Conservation (phyloP, 305 asterid genomes). For the Ilex paraguariensis region DNA sequence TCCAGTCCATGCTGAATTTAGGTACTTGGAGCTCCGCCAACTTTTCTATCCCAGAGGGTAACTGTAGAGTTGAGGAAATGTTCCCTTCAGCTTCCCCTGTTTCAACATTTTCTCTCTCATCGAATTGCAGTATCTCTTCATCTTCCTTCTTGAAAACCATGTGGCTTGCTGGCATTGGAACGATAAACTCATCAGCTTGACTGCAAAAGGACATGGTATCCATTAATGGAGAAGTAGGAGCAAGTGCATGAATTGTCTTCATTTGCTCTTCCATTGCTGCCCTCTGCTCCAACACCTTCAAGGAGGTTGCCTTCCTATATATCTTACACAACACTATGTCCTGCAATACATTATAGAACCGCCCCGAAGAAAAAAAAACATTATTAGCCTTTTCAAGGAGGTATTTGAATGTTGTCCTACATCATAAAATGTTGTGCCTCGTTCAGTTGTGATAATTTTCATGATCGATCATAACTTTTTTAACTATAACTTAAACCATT, state of each 20-base stretch:
- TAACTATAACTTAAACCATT: no score
- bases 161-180: not conserved
- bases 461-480: no score
- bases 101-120: conserved; percentile 5
- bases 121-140: not conserved
- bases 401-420: no score
- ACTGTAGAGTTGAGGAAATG: conserved; percentile 15
- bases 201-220: conserved; percentile 25
- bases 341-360: conserved; percentile 25
- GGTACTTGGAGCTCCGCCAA: conserved; percentile 47
- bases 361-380: not conserved
- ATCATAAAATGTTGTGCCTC: no score
- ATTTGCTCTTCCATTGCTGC: conserved; percentile 58
- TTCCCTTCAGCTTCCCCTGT: conserved; percentile 8
- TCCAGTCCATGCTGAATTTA: conserved; percentile 43
- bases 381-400: not conserved
- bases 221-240: conserved; percentile 16
- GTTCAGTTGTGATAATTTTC: no score
- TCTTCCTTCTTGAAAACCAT: conserved; percentile 19
- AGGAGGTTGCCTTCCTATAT: conserved; percentile 70
- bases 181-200: conserved; percentile 10
- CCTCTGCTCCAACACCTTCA: conserved; percentile 68
- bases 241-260: conserved; percentile 1
- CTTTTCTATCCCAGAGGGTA: conserved; percentile 23
- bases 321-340: conserved; percentile 67